phyloP scores from a whole-genome alignment of 495 filamentous ascomycete species.

The Parathielavia appendiculata region DNA sequence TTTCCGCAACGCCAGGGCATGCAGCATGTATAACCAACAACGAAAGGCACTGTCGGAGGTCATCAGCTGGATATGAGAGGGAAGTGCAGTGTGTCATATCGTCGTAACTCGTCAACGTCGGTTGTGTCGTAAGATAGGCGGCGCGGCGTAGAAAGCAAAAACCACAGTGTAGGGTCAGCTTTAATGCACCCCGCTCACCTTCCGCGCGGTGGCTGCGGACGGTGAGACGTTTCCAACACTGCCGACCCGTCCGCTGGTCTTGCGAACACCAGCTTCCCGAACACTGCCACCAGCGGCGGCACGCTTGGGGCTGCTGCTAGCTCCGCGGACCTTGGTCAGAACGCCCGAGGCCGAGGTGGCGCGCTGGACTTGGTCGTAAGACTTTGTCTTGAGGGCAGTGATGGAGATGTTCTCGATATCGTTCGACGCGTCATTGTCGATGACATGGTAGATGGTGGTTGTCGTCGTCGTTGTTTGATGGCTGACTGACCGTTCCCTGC shows the following conservation, averaged over 20 bases:
- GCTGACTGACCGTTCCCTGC: conserved; percentile 38
- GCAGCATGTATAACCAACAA: conserved; percentile 9
- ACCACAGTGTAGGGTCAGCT: not conserved
- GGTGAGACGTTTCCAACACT: conserved; percentile 53
- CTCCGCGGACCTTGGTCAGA: conserved; percentile 67
- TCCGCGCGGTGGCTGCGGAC: conserved; percentile 31
- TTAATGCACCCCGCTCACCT: conserved; percentile 37
- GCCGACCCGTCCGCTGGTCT: conserved; percentile 88
- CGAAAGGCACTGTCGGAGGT: not conserved
- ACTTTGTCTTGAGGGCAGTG: conserved; percentile 54
- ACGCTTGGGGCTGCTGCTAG: conserved; percentile 52
- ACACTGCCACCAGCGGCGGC: conserved; percentile 50
- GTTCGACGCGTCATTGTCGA: conserved; percentile 52
- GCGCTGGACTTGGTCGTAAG: conserved; percentile 54
- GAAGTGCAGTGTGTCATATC: conserved; percentile 5
- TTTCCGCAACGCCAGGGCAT: conserved; percentile 12
- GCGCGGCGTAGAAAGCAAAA: not conserved
- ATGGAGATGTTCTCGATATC: conserved; percentile 50
- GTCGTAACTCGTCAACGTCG: conserved; percentile 17
- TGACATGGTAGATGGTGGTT: conserved; percentile 55
- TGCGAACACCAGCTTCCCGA: conserved; percentile 63
- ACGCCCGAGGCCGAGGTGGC: conserved; percentile 61
- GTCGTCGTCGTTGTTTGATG: conserved; percentile 58
- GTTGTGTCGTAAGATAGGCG: not conserved
- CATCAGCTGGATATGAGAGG: not conserved